A percentile compares a stretch with the other conserved stretches of the same genome.
phyloP scores from a whole-genome alignment of 768 basidiomycete genomes.

The Strobilomyces dryophilus region DNA sequence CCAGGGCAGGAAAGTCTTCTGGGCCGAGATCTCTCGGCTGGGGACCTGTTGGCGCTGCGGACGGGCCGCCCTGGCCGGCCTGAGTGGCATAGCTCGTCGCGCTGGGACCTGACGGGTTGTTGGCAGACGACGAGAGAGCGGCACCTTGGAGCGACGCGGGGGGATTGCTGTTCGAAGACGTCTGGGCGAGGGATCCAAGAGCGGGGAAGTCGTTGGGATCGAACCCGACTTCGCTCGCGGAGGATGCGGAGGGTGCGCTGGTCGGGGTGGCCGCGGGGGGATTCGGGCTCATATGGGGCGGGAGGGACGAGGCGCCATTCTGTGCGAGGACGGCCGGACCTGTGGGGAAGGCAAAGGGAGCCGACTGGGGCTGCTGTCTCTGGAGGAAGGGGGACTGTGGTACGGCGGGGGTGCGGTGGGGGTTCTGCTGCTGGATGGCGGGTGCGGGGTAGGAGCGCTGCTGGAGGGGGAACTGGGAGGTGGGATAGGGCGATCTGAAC shows the following conservation, averaged over 20 bases:
- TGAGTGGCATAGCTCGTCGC: constrained; percentile 80
- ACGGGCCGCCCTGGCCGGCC: constrained; percentile 51
- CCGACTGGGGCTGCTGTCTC: constrained; percentile 41
- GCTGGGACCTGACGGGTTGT: constrained; percentile 27
- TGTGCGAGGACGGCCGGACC: constrained; percentile 44
- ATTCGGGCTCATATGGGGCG: constrained; percentile 54
- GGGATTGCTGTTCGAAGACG: constrained; percentile 36
- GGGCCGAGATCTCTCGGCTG: constrained; percentile 55
- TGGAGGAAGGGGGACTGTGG: constrained; percentile 63
- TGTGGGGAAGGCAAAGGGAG: constrained; percentile 58
- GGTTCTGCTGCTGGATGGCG: constrained; percentile 50
- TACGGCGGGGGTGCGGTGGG: constrained; percentile 55
- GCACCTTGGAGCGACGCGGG: constrained; percentile 20
- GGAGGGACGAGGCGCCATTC: constrained; percentile 51
- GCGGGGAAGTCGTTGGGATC: constrained; percentile 90
- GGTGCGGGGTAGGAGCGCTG: constrained; percentile 34
- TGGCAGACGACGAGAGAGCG: constrained; percentile 24
- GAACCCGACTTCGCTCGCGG: constrained; percentile 70
- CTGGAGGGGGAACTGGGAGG: constrained; percentile 31
- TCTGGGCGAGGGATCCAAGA: constrained; percentile 60
- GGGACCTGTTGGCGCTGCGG: constrained; percentile 3
- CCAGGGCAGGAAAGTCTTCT: constrained; percentile 87
- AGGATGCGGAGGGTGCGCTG: constrained; percentile 57
- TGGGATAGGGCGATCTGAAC: constrained; percentile 52
- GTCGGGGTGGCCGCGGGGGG: constrained; percentile 35